Percentiles rank a stretch among this genome's conserved stretches.
These are phyloP conservation scores for Oxytropis ochrocephala DNA, from an alignment of 306 rosid genomes.

Conservation along the genomic window DNA sequence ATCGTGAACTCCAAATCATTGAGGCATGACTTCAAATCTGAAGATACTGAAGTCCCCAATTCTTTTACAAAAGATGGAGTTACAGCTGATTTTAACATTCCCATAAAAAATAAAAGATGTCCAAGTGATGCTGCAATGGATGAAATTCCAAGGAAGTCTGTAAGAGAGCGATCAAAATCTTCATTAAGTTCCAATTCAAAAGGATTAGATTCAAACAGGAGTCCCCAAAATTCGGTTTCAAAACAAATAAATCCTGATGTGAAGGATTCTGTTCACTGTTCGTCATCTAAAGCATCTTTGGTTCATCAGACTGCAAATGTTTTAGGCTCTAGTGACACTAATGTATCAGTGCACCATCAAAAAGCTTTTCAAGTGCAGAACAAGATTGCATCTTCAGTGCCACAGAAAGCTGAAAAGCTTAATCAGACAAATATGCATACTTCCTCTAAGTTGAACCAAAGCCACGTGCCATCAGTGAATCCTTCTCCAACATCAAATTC, in stretches of 20 bases:
- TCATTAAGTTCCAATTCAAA: slow-evolving; percentile 39
- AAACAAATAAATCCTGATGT: slow-evolving; percentile 47
- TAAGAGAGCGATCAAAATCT: slow-evolving; percentile 60
- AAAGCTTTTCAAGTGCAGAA: slow-evolving; percentile 51
- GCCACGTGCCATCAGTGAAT: slow-evolving; percentile 39
- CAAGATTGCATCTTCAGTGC: slow-evolving; percentile 50
- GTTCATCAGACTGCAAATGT: slow-evolving; percentile 35
- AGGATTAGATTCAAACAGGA: slow-evolving; percentile 48
- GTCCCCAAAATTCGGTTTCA: slow-evolving; percentile 49
- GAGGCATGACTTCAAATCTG: slow-evolving; percentile 34
- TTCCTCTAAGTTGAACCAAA: slow-evolving; percentile 71
- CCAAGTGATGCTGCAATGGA: slow-evolving; percentile 42
- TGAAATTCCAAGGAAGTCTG: slow-evolving; percentile 53
- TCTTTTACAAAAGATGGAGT: slow-evolving; percentile 40
- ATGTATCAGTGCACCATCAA: slow-evolving; percentile 42
- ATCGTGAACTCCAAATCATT: slow-evolving; percentile 41
- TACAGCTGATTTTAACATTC: slow-evolving; percentile 38
- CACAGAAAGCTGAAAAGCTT: slow-evolving; percentile 64
- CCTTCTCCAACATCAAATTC: slow-evolving; percentile 58
- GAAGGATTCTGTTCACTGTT: slow-evolving; percentile 43
- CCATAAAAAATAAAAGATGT: slow-evolving; percentile 46
- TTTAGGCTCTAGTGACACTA: slow-evolving; percentile 41
- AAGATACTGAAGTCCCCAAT: slow-evolving; percentile 41
- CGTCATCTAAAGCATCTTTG: slow-evolving; percentile 47
- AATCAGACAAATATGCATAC: slow-evolving; percentile 48